A percentile compares a stretch with the other conserved stretches of the same genome.
phyloP scores from a whole-genome alignment of 805 yeast species.

The Wickerhamomyces bovis region DNA sequence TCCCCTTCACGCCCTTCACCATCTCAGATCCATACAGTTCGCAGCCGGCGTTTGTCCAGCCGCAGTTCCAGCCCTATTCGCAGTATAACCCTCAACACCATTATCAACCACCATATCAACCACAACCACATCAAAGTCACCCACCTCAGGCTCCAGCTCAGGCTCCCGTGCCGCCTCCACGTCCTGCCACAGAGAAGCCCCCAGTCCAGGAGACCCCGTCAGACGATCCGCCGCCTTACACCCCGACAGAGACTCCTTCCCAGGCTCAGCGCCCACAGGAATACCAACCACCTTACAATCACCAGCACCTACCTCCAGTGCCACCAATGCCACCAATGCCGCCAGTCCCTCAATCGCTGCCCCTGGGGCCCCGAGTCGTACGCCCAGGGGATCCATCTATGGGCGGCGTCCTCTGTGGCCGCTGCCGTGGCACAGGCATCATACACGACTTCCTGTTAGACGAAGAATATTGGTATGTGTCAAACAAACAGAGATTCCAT shows the following conservation, averaged over 20 bases:
- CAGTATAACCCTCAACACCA: background rate
- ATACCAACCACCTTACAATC: background rate
- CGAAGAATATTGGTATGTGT: conserved; percentile 1
- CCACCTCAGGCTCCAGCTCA: background rate
- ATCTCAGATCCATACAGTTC: background rate
- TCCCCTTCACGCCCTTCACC: conserved; percentile 16
- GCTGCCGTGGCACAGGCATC: conserved; percentile 29
- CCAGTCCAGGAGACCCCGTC: conserved; percentile 1
- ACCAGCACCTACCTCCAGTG: background rate
- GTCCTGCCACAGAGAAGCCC: conserved; percentile 11
- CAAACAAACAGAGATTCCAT: background rate
- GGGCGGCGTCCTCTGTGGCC: conserved; percentile 71
- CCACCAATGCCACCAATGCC: background rate
- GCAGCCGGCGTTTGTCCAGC: background rate
- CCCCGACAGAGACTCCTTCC: conserved; percentile 5
- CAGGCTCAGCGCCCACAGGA: background rate
- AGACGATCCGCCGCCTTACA: conserved; percentile 4
- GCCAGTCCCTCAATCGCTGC: too few species aligned
- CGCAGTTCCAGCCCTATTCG: background rate
- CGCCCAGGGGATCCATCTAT: conserved; percentile 72
- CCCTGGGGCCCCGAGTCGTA: conserved; percentile 32
- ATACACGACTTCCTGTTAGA: conserved; percentile 1
- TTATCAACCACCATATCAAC: too few species aligned
- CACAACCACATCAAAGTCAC: too few species aligned
- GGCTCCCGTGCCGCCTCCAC: background rate